Percentiles rank a stretch among this genome's conserved stretches.
These are phyloP conservation scores for Backusella tuberculispora DNA, from an alignment of 192 early-diverging fungal species.

Conservation along the genomic window DNA sequence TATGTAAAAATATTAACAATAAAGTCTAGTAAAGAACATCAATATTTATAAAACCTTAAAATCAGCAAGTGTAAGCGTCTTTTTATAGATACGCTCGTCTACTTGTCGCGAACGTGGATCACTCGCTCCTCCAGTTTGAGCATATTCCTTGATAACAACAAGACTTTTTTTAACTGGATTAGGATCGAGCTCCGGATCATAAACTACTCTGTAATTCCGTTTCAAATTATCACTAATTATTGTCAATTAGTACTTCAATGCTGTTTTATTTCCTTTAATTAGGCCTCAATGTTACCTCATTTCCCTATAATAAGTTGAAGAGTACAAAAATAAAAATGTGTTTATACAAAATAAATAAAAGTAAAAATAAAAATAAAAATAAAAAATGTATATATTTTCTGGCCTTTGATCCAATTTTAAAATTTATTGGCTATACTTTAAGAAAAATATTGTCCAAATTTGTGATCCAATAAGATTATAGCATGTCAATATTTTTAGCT, in stretches of 20 bases:
- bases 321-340: background rate
- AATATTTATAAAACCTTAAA: slow-evolving; percentile 4
- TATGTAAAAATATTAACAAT: background rate
- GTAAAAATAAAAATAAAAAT: background rate
- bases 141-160: background rate
- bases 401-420: background rate
- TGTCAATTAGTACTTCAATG: background rate
- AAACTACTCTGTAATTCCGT: slow-evolving; percentile 19
- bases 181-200: slow-evolving; percentile 23
- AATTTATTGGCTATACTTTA: background rate
- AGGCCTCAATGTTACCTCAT: background rate
- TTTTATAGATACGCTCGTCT: slow-evolving; percentile 2
- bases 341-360: background rate
- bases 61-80: background rate
- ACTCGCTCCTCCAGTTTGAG: background rate
- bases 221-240: background rate
- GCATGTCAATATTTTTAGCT: background rate
- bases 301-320: background rate
- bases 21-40: background rate
- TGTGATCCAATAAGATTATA: background rate
- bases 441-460: background rate
- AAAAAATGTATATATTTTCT: background rate
- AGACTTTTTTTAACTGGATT: slow-evolving; percentile 10
- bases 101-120: slow-evolving; percentile 19
- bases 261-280: background rate